A percentile compares a stretch with the other conserved stretches of the same genome.
phyloP scores from a whole-genome alignment of 805 yeast species.

The Isabelozyma heimii region DNA sequence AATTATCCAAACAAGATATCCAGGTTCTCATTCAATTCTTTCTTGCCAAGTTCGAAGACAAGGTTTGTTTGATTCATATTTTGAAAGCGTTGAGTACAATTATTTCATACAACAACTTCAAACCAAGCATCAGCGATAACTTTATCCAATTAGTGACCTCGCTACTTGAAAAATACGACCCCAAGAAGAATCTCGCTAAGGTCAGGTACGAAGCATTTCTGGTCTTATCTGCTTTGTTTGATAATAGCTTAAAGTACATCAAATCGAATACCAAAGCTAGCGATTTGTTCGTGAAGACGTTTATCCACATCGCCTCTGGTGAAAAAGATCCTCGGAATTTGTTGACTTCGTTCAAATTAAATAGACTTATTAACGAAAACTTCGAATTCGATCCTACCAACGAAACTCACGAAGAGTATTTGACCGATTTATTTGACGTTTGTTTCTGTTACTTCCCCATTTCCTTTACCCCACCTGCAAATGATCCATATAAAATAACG shows the following conservation, averaged over 20 bases:
- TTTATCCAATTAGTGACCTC: conserved; percentile 34
- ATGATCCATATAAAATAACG: conserved; percentile 83
- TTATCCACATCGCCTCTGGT: conserved; percentile 69
- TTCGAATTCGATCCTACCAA: conserved; percentile 26
- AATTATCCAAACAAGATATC: conserved; percentile 45
- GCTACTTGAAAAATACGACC: conserved; percentile 44
- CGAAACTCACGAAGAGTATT: conserved; percentile 36
- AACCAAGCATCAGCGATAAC: conserved; percentile 24
- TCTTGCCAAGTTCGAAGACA: conserved; percentile 66
- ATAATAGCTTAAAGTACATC: conserved; percentile 20
- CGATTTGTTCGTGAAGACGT: conserved; percentile 51
- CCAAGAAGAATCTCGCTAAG: conserved; percentile 58
- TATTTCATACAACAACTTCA: conserved; percentile 49
- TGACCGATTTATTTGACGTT: conserved; percentile 78
- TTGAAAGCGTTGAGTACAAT: conserved; percentile 54
- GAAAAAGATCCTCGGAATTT: conserved; percentile 95
- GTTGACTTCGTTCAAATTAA: conserved; percentile 62
- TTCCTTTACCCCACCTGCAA: conserved; percentile 87
- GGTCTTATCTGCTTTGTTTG: conserved; percentile 39
- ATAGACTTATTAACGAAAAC: conserved; percentile 41
- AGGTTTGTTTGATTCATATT: conserved; percentile 48
- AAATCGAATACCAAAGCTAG: conserved; percentile 15
- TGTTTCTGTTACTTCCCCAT: conserved; percentile 96
- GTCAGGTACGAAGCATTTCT: conserved; percentile 59
- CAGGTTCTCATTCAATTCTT: conserved; percentile 56